Evolutionary conservation across 2,329 filamentous ascomycete species (phyloP).

Genomic region (Didymosphaeria variabile): DNA sequence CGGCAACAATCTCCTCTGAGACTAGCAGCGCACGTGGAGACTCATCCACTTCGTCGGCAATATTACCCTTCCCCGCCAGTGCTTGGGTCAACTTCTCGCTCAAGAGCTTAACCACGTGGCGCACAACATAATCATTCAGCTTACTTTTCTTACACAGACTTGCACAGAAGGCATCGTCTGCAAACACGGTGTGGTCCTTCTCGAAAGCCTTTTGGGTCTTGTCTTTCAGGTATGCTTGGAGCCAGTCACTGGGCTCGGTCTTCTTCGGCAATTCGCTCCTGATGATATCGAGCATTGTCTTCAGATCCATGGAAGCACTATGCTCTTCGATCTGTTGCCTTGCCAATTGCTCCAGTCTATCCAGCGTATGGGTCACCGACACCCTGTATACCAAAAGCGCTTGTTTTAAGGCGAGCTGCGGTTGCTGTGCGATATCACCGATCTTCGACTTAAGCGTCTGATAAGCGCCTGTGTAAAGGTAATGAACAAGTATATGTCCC

Average conservation of each 20-base stretch:
- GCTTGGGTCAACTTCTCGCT: constrained; percentile 9
- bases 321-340: constrained; percentile 7
- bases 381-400: constrained; percentile 9
- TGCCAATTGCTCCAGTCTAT: constrained; percentile 9
- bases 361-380: constrained; percentile 6
- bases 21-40: not conserved
- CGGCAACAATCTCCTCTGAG: not conserved
- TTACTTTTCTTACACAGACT: constrained; percentile 7
- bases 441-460: constrained; percentile 10
- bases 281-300: not conserved
- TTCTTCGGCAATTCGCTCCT: constrained; percentile 4
- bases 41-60: not conserved
- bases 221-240: constrained; percentile 10
- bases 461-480: constrained; percentile 12
- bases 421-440: constrained; percentile 6
- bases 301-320: not conserved
- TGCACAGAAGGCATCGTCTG: constrained; percentile 11
- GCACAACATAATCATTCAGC: constrained; percentile 11
- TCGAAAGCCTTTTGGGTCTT: constrained; percentile 11
- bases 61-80: not conserved
- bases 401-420: constrained; percentile 8
- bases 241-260: constrained; percentile 6
- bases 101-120: constrained; percentile 8
- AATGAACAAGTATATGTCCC: constrained; percentile 14
- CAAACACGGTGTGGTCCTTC: constrained; percentile 10